Evolutionary conservation across 108 stramenopile species (phyloP).

Genomic region (Skeletonema grethae): DNA sequence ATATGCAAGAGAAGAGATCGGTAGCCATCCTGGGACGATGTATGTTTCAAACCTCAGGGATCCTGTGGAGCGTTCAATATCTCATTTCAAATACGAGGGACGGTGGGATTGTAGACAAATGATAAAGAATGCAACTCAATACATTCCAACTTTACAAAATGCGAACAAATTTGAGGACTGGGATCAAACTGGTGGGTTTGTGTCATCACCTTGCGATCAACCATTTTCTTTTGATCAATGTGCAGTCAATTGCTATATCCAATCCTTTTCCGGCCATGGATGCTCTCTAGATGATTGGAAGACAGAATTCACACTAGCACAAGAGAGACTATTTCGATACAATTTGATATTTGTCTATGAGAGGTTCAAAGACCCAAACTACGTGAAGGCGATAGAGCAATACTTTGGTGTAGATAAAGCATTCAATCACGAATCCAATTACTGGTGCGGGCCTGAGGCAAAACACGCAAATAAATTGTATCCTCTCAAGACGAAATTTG

Average conservation of each 20-base stretch:
- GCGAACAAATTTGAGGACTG: constrained; percentile 28
- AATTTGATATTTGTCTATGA: constrained; percentile 39
- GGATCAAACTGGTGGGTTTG: constrained; percentile 34
- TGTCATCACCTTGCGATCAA: constrained; percentile 13
- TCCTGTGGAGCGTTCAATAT: constrained; percentile 39
- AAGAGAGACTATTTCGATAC: constrained; percentile 30
- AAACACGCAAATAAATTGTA: constrained; percentile 26
- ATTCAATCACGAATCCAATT: constrained; percentile 19
- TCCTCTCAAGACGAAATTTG: constrained; percentile 31
- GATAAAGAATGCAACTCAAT: constrained; percentile 38
- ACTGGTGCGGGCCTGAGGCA: constrained; percentile 38
- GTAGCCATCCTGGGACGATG: constrained; percentile 22
- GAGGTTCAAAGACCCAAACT: constrained; percentile 26
- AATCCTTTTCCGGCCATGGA: constrained; percentile 34
- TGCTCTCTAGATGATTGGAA: constrained; percentile 35
- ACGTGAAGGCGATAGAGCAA: constrained; percentile 30
- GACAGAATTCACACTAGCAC: constrained; percentile 23
- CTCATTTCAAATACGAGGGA: constrained; percentile 50
- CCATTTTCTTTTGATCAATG: constrained; percentile 32
- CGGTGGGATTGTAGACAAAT: constrained; percentile 40
- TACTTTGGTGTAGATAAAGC: constrained; percentile 35
- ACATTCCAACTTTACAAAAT: constrained; percentile 29
- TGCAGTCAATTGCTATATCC: constrained; percentile 45
- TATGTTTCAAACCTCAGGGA: constrained; percentile 44
- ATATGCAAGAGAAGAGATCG: constrained; percentile 41